A percentile compares a stretch with the other conserved stretches of the same genome.
These are phyloP conservation scores for Beauveria bassiana DNA, from an alignment of 2,329 filamentous ascomycete species.

Conservation along the genomic window DNA sequence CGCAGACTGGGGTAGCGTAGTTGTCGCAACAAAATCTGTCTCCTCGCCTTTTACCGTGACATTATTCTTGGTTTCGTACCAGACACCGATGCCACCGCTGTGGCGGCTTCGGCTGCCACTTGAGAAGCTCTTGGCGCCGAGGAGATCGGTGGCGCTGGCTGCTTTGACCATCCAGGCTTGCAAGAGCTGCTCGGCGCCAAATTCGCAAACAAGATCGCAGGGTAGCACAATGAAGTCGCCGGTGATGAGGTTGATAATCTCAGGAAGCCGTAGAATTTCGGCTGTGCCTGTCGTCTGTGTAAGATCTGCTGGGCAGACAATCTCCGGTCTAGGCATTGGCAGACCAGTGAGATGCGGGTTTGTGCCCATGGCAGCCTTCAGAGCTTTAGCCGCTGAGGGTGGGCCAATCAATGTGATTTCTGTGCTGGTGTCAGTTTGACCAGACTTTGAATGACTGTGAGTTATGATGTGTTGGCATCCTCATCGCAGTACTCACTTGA, in stretches of 20 bases:
- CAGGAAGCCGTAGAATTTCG: slow-evolving; percentile 75
- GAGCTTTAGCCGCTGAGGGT: slow-evolving; percentile 57
- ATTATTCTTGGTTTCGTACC: slow-evolving; percentile 77
- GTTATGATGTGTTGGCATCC: background rate
- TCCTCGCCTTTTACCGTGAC: slow-evolving; percentile 80
- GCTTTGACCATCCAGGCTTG: slow-evolving; percentile 90
- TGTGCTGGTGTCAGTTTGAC: slow-evolving; percentile 23
- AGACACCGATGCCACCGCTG: slow-evolving; percentile 79
- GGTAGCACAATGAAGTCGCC: slow-evolving; percentile 86
- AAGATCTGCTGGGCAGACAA: slow-evolving; percentile 69
- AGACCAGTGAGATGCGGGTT: slow-evolving; percentile 71
- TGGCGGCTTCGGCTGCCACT: slow-evolving; percentile 33
- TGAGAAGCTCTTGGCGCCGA: slow-evolving; percentile 39
- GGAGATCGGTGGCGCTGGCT: slow-evolving; percentile 56
- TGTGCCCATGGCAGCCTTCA: slow-evolving; percentile 63
- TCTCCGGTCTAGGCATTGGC: slow-evolving; percentile 62
- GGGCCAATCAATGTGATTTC: slow-evolving; percentile 57
- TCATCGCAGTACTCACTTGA: slow-evolving; percentile 45
- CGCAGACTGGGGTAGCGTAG: slow-evolving; percentile 54
- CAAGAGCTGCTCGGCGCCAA: slow-evolving; percentile 72
- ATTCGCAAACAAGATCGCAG: slow-evolving; percentile 87
- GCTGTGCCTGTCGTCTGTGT: slow-evolving; percentile 84
- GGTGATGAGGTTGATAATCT: slow-evolving; percentile 70
- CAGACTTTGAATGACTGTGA: background rate
- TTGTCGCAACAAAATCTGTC: slow-evolving; percentile 82